phyloP scores from a whole-genome alignment of 164 flowering plant genomes.

The Chimonanthus praecox region DNA sequence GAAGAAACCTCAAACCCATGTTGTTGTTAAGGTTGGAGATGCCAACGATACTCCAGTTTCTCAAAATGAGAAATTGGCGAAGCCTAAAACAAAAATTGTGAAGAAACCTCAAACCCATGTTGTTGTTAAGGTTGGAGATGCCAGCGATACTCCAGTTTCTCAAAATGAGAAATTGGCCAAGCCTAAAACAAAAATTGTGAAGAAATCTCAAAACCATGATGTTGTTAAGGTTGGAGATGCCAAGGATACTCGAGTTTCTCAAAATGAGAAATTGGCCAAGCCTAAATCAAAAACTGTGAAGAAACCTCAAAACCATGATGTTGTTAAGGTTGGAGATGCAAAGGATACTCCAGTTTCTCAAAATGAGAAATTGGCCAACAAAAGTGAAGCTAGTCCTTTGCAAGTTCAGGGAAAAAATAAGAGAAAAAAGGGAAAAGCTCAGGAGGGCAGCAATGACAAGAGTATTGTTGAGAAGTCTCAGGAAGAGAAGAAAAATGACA shows the following conservation, averaged over 20 bases:
- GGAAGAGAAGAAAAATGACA: slow-evolving; percentile 1
- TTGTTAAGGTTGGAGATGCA: background rate
- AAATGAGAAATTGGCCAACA: slow-evolving; percentile 1
- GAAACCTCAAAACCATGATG: too few relatives aligned
- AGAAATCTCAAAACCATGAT: slow-evolving; percentile 18
- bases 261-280: too few relatives aligned
- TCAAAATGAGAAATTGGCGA: background rate
- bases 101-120: slow-evolving; percentile 21
- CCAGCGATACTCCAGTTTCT: too few relatives aligned
- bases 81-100: slow-evolving; percentile 23
- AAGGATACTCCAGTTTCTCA: slow-evolving; percentile 2
- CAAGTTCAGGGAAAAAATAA: slow-evolving; percentile 2
- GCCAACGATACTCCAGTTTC: too few relatives aligned
- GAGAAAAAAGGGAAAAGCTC: slow-evolving; percentile 10
- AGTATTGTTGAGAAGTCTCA: slow-evolving; percentile 4
- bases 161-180: slow-evolving; percentile 5
- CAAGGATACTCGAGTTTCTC: too few relatives aligned
- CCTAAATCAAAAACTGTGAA: too few relatives aligned
- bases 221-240: slow-evolving; percentile 4
- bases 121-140: slow-evolving; percentile 3
- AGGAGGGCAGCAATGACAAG: slow-evolving; percentile 8
- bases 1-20: slow-evolving; percentile 22
- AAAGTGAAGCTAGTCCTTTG: background rate
- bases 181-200: slow-evolving; percentile 24
- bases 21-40: slow-evolving; percentile 3